phyloP scores from a whole-genome alignment of 192 early-diverging fungal genomes.

The Backusella tarrabulga region DNA sequence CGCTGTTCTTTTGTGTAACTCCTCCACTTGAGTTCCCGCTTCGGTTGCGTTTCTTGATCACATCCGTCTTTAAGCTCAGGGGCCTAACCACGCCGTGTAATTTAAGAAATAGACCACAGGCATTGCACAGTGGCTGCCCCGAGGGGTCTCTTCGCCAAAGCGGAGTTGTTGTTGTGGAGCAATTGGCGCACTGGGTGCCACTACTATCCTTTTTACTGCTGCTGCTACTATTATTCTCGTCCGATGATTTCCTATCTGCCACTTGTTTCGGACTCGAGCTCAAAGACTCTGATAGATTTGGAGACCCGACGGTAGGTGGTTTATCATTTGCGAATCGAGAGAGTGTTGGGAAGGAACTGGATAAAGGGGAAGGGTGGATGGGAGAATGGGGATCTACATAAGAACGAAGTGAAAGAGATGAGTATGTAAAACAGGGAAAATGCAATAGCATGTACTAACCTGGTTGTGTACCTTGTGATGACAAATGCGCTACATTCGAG shows the following conservation, averaged over 20 bases:
- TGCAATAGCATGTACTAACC: background rate
- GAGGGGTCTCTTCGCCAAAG: conserved; percentile 83
- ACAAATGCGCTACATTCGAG: background rate
- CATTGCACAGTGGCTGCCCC: conserved; percentile 89
- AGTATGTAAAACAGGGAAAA: background rate
- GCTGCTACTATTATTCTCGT: background rate
- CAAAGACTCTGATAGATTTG: conserved; percentile 1
- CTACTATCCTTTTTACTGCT: conserved; percentile 1
- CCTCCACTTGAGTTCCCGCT: conserved; percentile 16
- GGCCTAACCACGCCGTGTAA: conserved; percentile 84
- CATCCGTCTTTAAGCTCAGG: conserved; percentile 75
- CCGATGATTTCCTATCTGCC: background rate
- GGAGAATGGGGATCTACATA: background rate
- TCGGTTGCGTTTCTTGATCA: conserved; percentile 85
- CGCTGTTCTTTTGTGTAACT: background rate
- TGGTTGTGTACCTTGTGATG: conserved; percentile 3
- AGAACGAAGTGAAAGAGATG: background rate
- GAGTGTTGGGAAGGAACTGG: background rate
- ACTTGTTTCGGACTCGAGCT: conserved; percentile 4
- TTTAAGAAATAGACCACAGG: conserved; percentile 92
- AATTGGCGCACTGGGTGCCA: conserved; percentile 67
- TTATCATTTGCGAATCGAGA: background rate
- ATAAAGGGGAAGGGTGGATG: background rate
- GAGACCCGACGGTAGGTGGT: background rate
- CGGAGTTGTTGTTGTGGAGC: conserved; percentile 78